Conservation (phyloP, 768 basidiomycete genomes). For the Cyclocybe aegerita region DNA sequence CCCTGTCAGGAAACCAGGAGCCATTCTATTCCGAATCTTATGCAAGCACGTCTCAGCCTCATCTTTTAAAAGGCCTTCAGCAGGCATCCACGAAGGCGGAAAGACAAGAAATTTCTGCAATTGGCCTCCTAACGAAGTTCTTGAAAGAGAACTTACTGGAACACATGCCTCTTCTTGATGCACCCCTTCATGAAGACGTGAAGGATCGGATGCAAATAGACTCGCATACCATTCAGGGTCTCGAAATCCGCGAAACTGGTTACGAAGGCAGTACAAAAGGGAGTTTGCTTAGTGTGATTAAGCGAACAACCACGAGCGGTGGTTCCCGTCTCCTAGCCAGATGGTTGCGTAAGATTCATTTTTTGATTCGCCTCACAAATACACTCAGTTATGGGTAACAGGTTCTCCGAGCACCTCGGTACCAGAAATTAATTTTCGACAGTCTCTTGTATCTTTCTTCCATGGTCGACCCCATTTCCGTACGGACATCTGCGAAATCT, state of each 20-base stretch:
- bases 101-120: slow-evolving; percentile 50
- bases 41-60: too few species aligned
- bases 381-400: slow-evolving; percentile 23
- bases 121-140: slow-evolving; percentile 62
- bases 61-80: background rate
- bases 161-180: slow-evolving; percentile 65
- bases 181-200: slow-evolving; percentile 55
- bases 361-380: slow-evolving; percentile 10
- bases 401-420: slow-evolving; percentile 84
- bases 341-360: slow-evolving; percentile 67
- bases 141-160: slow-evolving; percentile 72
- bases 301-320: slow-evolving; percentile 74
- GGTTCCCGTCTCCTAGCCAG: slow-evolving; percentile 74
- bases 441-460: slow-evolving; percentile 77
- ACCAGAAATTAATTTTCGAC: slow-evolving; percentile 68
- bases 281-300: slow-evolving; percentile 72
- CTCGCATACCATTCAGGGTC: slow-evolving; percentile 82
- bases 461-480: slow-evolving; percentile 58
- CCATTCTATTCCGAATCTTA: too few species aligned
- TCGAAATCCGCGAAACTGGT: slow-evolving; percentile 78
- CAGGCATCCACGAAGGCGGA: background rate
- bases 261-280: slow-evolving; percentile 74
- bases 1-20: too few species aligned
- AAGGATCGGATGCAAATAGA: slow-evolving; percentile 83
- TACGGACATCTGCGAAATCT: slow-evolving; percentile 54